Evolutionary conservation across 2,329 filamentous ascomycete species (phyloP), one percentile per base, ranked within the genome.

Genomic region (Cladosporium colombiae): DNA sequence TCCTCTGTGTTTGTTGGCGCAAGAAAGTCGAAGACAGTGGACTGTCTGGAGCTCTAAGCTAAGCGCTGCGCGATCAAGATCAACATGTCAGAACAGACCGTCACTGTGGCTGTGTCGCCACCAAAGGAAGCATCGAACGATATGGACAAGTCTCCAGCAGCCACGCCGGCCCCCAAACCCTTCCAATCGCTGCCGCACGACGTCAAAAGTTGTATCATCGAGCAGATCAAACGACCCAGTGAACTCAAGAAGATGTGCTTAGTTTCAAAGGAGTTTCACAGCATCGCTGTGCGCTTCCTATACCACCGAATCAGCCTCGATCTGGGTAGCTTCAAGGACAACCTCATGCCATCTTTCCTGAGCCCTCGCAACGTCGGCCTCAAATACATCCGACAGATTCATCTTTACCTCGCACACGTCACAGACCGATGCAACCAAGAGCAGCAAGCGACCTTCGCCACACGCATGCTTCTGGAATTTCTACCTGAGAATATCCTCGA

Each of bases 211-310:
- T 67, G 78, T 53, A 72, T 80, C 29, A 71, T 80, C 31, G 71
- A 75, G 56, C 77, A 82, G 78, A 74, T 83, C 63, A 77, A 71
- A 57, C 80, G 81, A 18, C 81, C 81, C 5, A 80, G 79, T 66
- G 80, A 83, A 67, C 79, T 83, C 70, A 79, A 80, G 67, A 80
- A 76, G 64, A 72, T 83, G 53, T 83, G 81, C 68, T 79, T 83
- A 44, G 77, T 79, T 7, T 81, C 77, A 73, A 81, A 81, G 65
- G 77, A 81, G 65, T 74, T 83, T 23, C 81, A 82, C 72, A 74
- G 81, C 35, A 78, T 83, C 70, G 76, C 80, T 57, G 80, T 79
- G 53, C 80, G 79, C 64, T 74, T 75, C 57, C 78, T 84, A 35
- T 84, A 84, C 72, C 74, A 78, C 66, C 77, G 80, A 67, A 79